Conservation (phyloP, 2,329 filamentous ascomycete species). For the Talaromyces piceae region DNA sequence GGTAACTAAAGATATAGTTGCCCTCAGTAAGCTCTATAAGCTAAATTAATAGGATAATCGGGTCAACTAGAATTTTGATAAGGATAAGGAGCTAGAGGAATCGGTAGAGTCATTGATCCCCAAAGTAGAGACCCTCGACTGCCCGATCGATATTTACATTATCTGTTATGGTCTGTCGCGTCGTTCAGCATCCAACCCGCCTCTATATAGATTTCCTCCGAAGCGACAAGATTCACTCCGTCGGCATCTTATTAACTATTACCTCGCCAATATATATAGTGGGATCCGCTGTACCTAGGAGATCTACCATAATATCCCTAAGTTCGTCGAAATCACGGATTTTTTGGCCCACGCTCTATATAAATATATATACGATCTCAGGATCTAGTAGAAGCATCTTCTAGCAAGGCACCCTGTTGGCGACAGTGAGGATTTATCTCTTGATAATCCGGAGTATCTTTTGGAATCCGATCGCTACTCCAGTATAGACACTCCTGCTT, state of each 20-base stretch:
- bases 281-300: not conserved
- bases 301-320: not conserved
- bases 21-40: conserved; percentile 18
- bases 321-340: not conserved
- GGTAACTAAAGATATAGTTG: conserved; percentile 23
- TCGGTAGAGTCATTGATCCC: conserved; percentile 12
- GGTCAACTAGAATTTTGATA: conserved; percentile 16
- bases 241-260: conserved; percentile 18
- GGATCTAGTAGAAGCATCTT: not conserved
- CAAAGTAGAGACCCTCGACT: conserved; percentile 14
- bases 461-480: not conserved
- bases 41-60: conserved; percentile 18
- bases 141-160: conserved; percentile 20
- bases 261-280: conserved; percentile 15
- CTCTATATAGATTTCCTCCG: conserved; percentile 19
- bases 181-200: conserved; percentile 16
- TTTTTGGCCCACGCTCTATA: not conserved
- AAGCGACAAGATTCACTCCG: conserved; percentile 18
- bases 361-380: not conserved
- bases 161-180: conserved; percentile 20
- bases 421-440: not conserved
- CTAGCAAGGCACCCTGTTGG: not conserved
- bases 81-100: conserved; percentile 12
- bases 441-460: not conserved
- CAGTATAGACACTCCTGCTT: conserved; percentile 14